Evolutionary conservation across 2,329 filamentous ascomycete genomes (phyloP).

Genomic region (Clathrospora elynae): DNA sequence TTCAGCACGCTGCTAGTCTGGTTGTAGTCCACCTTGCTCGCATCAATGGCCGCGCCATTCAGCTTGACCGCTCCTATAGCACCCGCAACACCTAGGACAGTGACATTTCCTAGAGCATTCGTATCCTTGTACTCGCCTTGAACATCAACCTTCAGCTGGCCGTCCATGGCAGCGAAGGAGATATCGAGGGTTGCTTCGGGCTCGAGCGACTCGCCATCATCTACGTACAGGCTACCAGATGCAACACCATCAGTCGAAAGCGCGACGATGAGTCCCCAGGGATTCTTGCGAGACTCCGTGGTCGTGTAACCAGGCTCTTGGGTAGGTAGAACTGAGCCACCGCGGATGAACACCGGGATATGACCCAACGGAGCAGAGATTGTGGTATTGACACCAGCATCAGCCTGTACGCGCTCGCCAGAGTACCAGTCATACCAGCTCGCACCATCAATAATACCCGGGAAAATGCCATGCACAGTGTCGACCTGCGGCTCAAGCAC

Average conservation of each 20-base stretch:
- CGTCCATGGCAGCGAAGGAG: constrained; percentile 53
- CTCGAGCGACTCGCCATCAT: constrained; percentile 72
- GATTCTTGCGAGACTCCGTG: constrained; percentile 63
- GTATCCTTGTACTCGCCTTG: constrained; percentile 61
- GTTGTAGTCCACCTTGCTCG: constrained; percentile 57
- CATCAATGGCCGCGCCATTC: constrained; percentile 55
- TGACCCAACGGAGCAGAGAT: constrained; percentile 67
- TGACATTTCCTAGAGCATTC: constrained; percentile 66
- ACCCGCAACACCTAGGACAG: constrained; percentile 62
- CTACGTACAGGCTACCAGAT: constrained; percentile 68
- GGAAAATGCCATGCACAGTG: constrained; percentile 71
- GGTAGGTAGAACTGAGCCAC: constrained; percentile 69
- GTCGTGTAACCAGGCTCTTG: constrained; percentile 74
- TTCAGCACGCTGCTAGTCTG: constrained; percentile 55
- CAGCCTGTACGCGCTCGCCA: constrained; percentile 59
- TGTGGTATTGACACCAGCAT: constrained; percentile 62
- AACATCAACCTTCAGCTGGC: constrained; percentile 55
- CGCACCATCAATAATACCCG: constrained; percentile 63
- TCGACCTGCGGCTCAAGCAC: constrained; percentile 67
- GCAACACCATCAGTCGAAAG: constrained; percentile 62
- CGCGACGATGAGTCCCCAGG: constrained; percentile 70
- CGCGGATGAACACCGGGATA: constrained; percentile 73
- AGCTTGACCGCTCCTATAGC: constrained; percentile 50
- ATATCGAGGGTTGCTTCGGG: constrained; percentile 63
- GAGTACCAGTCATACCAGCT: constrained; percentile 83